Base-by-base conservation (phyloP, 1,284 basidiomycete species). In the Takashimella tepidaria region DNA sequence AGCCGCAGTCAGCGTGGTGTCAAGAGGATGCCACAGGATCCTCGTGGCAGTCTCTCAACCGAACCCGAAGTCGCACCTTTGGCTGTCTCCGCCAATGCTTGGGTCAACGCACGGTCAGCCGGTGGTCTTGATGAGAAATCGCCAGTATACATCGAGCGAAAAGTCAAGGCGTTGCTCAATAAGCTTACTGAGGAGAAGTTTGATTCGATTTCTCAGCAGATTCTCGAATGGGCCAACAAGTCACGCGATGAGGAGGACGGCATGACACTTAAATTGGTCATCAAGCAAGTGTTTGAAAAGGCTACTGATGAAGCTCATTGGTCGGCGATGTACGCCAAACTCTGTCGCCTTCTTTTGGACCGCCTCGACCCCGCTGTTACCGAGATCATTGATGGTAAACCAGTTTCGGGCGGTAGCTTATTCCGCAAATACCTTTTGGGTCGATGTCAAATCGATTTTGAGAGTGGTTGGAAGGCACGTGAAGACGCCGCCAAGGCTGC, bases 171-270 rank as follows among this genome's bases (percentile, higher is more conserved):
- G 50, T 77, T 97, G 58, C 86, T 98, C 68, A 98, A 98, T 83
- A 97, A 95, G 79, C 84, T 98, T 47, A 95, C 93, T 1, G 87
- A 93, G 82, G 92, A 97, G 79, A 91, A 89, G 72, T 98, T 98
- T 80, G 91, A 95, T 64, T 87, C 88, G 5, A 96, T 98, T 67
- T 93, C 88, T 4, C 83, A 87, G 67, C 90, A 96, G 76, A 92
- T 97, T 69, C 87, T 97, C 61, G 78, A 82, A 19, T 97, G 89
- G 89, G 93, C 92, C 44, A 96, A 98, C 83, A 91, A 85, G 79
- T 92, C 89, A 5, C 85, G 87, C 76, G 82, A 86, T 63, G 93
- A 98, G 81, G 89, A 84, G 70, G 91, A 98, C 70, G 93, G 92
- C 3, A 83, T 88, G 58, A 96, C 92, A 1, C 83, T 98, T 65